Base-by-base conservation (phyloP, 2,329 filamentous ascomycete genomes). In the Claviceps fusiformis region DNA sequence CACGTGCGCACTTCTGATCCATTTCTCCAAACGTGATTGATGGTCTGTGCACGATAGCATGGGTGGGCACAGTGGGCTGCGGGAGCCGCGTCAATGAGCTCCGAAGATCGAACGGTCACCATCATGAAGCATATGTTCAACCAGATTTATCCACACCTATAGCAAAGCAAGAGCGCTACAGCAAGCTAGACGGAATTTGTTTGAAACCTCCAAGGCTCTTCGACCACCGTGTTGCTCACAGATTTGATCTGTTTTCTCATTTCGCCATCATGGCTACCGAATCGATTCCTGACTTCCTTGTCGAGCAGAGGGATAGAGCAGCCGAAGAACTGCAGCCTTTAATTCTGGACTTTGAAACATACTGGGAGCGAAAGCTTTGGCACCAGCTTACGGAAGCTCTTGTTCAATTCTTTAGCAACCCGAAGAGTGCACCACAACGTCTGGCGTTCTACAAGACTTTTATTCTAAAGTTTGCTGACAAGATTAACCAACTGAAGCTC, bases 311-410 rank as follows among this genome's bases (percentile, higher is more conserved):
- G 69, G 89, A 95, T 68, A 77, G 84, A 69, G 88, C 90, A 65
- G 87, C 90, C 53, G 87, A 90, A 63, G 87, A 95, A 70, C 81
- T 95, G 54, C 91, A 96, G 73, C 81, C 86, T 65, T 82, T 88
- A 66, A 88, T 96, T 71, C 80, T 98, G 64, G 83, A 86, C 65
- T 95, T 98, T 62, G 93, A 98, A 76, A 90, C 95, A 69, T 88
- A 84, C 68, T 98, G 93, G 93, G 93, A 98, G 77, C 85, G 92
- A 65, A 96, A 96, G 75, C 81, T 98, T 73, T 98, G 93, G 93
- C 93, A 98, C 76, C 91, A 98, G 74, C 86, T 98, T 62, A 98
- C 93, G 41, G 87, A 95, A 67, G 78, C 85, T 54, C 81, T 98
- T 55, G 77, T 95, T 63, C 80, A 87, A 62, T 96, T 92, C 80